Base-by-base conservation (phyloP, 1,284 basidiomycete species). In the Polyporus tsugae region DNA sequence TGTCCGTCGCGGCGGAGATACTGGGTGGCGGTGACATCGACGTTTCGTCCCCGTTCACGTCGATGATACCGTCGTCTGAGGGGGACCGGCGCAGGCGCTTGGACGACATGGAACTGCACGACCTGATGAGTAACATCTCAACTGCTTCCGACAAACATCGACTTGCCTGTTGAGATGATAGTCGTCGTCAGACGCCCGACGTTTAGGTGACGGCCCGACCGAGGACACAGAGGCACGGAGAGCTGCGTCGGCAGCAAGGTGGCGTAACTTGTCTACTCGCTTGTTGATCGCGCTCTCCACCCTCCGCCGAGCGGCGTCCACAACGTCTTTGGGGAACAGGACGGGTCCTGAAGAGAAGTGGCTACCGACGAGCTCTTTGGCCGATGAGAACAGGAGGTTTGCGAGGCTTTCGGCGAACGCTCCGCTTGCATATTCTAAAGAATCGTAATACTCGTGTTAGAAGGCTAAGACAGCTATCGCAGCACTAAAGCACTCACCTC, bases 351-450 rank as follows among this genome's bases (percentile, higher is more conserved):
- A 46, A 13, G 65, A 52, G 2, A 69, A 72, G 57, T 75, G 72
- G 33, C 74, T 74, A 29, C 73, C 72, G 42, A 78, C 64, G 11
- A 76, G 63, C n/a, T 75, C 75, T 57, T 84, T 80, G 6, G 80
- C 77, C 25, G 82, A 78, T 13, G 78, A 76, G 65, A 82, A 77
- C 11, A 80, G 77, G 15, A 88, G 78, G 38, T 82, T 79, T 65
- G 82, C 82, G 4, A 88, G 76, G 46, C 86, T 84, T 29, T 87
- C 84, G 13, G 87, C 71, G 74, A 89, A 89, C 6, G 82, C 80
- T 25, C 80, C 80, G 6, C 83, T 80, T 4, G 89, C 87, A 71
- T 90, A 90, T 38, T 85, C 88, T 90, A 68, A 11, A 36, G 42
- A 4, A 22, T 11, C 19, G 19, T 3, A 19, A 35, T 33, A 17